Percentiles rank a stretch among this genome's conserved stretches.
These are phyloP conservation scores for Amaranthus hypochondriacus DNA, from an alignment of 148 eudicot genomes.

Conservation along the genomic window DNA sequence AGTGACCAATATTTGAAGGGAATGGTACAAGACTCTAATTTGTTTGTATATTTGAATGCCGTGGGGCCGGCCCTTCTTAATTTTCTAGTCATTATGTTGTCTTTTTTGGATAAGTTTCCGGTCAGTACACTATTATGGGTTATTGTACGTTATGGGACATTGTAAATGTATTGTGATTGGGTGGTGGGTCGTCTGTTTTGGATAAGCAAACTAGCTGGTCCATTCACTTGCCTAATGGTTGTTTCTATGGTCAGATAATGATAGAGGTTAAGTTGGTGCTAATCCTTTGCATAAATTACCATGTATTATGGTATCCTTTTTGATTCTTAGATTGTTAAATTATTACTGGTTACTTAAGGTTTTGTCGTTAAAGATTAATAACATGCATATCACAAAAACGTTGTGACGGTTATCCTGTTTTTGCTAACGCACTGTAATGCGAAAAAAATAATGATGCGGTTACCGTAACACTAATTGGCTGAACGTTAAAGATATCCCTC, in stretches of 20 bases:
- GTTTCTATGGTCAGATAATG: neutral
- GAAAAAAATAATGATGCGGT: no score
- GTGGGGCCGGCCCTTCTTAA: neutral
- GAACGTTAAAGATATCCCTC: no score
- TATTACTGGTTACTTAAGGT: neutral
- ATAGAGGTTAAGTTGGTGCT: neutral
- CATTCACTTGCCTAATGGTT: neutral
- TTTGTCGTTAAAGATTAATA: neutral
- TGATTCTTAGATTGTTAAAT: neutral
- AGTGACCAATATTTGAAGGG: neutral
- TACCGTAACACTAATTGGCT: no score
- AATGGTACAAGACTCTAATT: neutral
- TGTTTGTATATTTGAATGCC: neutral
- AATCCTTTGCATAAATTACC: neutral
- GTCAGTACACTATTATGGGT: neutral
- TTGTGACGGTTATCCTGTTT: no score
- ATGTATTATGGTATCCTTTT: neutral
- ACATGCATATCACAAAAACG: neutral
- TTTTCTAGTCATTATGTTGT: neutral
- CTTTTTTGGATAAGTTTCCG: neutral
- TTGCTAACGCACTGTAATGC: no score
- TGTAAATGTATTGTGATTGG: neutral
- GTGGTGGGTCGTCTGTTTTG: conserved; percentile 6
- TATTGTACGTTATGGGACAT: neutral
- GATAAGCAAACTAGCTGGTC: conserved; percentile 14